Conservation (phyloP, 208 protist species). For the Crithidia brevicula region DNA sequence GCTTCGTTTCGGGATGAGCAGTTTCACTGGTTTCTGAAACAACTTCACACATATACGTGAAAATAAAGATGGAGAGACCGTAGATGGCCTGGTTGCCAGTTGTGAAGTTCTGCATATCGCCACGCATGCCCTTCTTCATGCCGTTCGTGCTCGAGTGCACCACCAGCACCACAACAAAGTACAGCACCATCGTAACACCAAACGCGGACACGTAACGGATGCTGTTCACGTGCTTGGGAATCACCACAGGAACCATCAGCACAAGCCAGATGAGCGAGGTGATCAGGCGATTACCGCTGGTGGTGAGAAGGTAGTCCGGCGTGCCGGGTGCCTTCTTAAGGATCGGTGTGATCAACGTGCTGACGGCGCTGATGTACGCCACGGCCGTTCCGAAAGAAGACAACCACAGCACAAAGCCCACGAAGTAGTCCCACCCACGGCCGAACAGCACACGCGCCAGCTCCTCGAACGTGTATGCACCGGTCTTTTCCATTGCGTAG, state of each 20-base stretch:
- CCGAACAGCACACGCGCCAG: slow-evolving; percentile 50
- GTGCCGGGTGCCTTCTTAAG: slow-evolving; percentile 24
- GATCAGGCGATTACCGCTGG: slow-evolving; percentile 36
- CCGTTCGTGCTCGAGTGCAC: slow-evolving; percentile 48
- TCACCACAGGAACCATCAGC: slow-evolving; percentile 60
- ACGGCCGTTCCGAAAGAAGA: slow-evolving; percentile 62
- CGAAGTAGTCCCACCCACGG: slow-evolving; percentile 47
- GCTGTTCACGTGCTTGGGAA: slow-evolving; percentile 61
- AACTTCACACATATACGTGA: slow-evolving; percentile 69
- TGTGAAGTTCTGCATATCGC: slow-evolving; percentile 41
- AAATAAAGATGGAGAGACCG: slow-evolving; percentile 50
- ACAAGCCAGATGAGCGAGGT: slow-evolving; percentile 46
- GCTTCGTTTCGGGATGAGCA: too few species aligned
- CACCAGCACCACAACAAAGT: slow-evolving; percentile 62
- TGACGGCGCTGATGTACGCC: slow-evolving; percentile 57
- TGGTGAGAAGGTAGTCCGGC: slow-evolving; percentile 28
- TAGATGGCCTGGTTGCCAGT: slow-evolving; percentile 47
- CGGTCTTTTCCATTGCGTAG: slow-evolving; percentile 35
- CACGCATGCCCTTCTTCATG: slow-evolving; percentile 25
- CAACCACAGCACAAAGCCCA: slow-evolving; percentile 50
- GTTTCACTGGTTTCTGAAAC: slow-evolving; percentile 34
- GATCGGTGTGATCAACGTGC: slow-evolving; percentile 45
- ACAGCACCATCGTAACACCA: slow-evolving; percentile 52
- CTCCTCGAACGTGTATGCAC: slow-evolving; percentile 57
- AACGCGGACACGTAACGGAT: slow-evolving; percentile 58